phyloP scores from a whole-genome alignment of 352 stramenopile genomes.

The Poterioochromonas sp. region DNA sequence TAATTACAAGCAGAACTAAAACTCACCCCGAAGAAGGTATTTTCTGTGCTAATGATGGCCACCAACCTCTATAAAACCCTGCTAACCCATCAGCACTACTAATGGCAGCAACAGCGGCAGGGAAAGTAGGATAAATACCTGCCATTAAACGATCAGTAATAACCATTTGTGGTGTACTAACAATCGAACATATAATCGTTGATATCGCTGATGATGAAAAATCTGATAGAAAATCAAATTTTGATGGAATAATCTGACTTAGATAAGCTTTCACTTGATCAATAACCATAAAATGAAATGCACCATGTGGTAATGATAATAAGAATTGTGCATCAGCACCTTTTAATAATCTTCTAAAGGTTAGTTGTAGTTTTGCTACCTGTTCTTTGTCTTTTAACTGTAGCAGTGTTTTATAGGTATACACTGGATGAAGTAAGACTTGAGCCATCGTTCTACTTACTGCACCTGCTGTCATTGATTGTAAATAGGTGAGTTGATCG shows the following conservation, averaged over 20 bases:
- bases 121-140: constrained; percentile 64
- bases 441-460: constrained; percentile 58
- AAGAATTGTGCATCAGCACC: constrained; percentile 66
- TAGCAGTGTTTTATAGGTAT: constrained; percentile 75
- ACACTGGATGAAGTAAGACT: constrained; percentile 65
- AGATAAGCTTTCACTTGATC: constrained; percentile 34
- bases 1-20: constrained; percentile 7
- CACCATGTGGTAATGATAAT: constrained; percentile 64
- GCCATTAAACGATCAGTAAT: constrained; percentile 71
- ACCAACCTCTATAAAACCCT: constrained; percentile 70
- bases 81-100: constrained; percentile 49
- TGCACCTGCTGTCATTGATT: constrained; percentile 57
- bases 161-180: constrained; percentile 70
- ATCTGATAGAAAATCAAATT: constrained; percentile 55
- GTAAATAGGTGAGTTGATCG: constrained; percentile 12
- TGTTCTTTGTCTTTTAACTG: constrained; percentile 52
- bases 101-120: constrained; percentile 40
- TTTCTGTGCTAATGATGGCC: constrained; percentile 64
- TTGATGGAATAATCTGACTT: background rate
- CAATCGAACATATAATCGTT: constrained; percentile 62
- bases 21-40: constrained; percentile 63
- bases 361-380: constrained; percentile 42
- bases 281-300: constrained; percentile 70
- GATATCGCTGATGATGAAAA: constrained; percentile 62
- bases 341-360: constrained; percentile 52